Conservation (phyloP, 352 stramenopile species). For the Phytophthora nicotianae region DNA sequence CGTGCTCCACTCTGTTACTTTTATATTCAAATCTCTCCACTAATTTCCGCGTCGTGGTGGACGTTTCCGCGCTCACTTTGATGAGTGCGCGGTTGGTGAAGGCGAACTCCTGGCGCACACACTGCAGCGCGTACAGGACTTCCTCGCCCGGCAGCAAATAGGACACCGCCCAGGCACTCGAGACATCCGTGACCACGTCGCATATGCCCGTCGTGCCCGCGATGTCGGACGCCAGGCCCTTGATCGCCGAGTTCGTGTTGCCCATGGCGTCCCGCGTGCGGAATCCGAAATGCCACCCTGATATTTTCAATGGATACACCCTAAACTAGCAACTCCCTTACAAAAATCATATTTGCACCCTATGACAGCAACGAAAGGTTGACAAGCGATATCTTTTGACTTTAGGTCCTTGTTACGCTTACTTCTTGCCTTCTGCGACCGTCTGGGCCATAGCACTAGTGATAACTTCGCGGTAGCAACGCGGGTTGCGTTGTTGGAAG, state of each 20-base stretch:
- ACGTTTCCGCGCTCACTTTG: slow-evolving; percentile 38
- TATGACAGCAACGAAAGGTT: slow-evolving; percentile 6
- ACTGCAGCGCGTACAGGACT: slow-evolving; percentile 57
- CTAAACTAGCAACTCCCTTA: slow-evolving; percentile 11
- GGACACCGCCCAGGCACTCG: slow-evolving; percentile 24
- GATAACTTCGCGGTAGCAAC: slow-evolving; percentile 43
- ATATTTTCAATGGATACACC: slow-evolving; percentile 20
- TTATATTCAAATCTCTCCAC: slow-evolving; percentile 48
- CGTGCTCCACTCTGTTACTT: slow-evolving; percentile 20
- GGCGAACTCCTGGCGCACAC: slow-evolving; percentile 54
- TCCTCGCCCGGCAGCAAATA: slow-evolving; percentile 49
- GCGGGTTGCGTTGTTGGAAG: slow-evolving; percentile 38
- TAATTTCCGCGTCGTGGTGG: slow-evolving; percentile 36
- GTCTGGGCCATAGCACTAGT: slow-evolving; percentile 22
- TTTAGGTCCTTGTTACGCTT: neutral
- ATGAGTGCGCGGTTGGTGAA: slow-evolving; percentile 65
- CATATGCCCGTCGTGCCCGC: slow-evolving; percentile 59
- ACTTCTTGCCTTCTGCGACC: slow-evolving; percentile 23
- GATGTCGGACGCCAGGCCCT: slow-evolving; percentile 49
- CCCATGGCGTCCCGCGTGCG: slow-evolving; percentile 20
- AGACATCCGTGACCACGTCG: slow-evolving; percentile 31
- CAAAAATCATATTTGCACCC: slow-evolving; percentile 5
- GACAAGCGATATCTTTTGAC: neutral
- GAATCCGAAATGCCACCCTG: slow-evolving; percentile 19
- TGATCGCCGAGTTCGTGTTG: slow-evolving; percentile 41